These are phyloP conservation scores for Boeremia lycopersici DNA, from an alignment of 2,329 filamentous ascomycete genomes.

Conservation along the genomic window DNA sequence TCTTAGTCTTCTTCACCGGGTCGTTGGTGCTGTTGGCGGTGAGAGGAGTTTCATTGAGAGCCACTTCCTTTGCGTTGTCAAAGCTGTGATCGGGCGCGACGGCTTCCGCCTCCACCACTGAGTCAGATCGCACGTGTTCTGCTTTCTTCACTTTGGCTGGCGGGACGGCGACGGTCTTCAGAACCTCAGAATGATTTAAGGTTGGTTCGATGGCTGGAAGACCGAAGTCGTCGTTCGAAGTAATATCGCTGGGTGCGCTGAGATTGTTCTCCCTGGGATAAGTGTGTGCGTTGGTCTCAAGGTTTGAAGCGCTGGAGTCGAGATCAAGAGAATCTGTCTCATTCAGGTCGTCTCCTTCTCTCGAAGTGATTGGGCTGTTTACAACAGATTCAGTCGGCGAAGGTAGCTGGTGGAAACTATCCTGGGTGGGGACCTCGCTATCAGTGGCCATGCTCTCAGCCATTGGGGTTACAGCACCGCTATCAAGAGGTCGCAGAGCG, in stretches of 20 bases:
- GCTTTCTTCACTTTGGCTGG: background rate
- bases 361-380: background rate
- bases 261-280: background rate
- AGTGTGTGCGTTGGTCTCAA: background rate
- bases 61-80: background rate
- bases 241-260: background rate
- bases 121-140: slow-evolving; percentile 1
- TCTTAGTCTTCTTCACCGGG: slow-evolving; percentile 5
- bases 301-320: background rate
- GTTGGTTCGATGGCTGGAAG: slow-evolving; percentile 10
- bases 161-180: background rate
- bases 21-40: background rate
- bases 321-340: background rate
- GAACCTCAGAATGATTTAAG: background rate
- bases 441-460: slow-evolving; percentile 9
- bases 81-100: background rate
- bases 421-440: slow-evolving; percentile 5
- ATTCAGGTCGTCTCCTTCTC: background rate
- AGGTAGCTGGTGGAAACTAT: slow-evolving; percentile 1
- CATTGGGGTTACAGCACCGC: background rate
- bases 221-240: background rate
- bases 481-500: background rate
- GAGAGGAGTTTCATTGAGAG: background rate
- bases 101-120: background rate
- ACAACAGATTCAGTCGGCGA: slow-evolving; percentile 7